Evolutionary conservation across 306 rosid species (phyloP).

Genomic region (Dalbergia cochinchinensis): DNA sequence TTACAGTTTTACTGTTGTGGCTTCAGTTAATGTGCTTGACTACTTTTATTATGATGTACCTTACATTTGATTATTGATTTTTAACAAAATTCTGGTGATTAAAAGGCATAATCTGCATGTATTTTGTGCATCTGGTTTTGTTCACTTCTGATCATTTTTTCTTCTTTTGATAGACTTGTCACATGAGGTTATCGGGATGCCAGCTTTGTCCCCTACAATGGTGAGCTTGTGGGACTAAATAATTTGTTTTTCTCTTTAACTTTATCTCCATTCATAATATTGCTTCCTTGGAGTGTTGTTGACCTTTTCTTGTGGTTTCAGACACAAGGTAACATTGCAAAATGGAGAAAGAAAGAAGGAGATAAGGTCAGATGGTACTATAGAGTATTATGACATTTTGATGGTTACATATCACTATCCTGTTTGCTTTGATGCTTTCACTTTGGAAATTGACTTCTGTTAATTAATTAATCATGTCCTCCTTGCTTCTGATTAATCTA

Average conservation of each 20-base stretch:
- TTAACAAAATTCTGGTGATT: slow-evolving; percentile 9
- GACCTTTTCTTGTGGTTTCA: slow-evolving; percentile 51
- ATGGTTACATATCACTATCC: slow-evolving; percentile 46
- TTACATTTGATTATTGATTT: slow-evolving; percentile 20
- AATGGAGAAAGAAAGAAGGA: slow-evolving; percentile 95
- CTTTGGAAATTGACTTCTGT: slow-evolving; percentile 40
- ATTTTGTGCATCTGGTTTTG: slow-evolving; percentile 9
- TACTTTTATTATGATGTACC: slow-evolving; percentile 30
- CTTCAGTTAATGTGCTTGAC: slow-evolving; percentile 34
- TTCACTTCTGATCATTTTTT: slow-evolving; percentile 30
- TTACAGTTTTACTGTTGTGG: slow-evolving; percentile 36
- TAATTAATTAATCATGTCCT: slow-evolving; percentile 40
- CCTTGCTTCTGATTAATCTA: slow-evolving; percentile 46
- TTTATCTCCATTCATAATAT: slow-evolving; percentile 36
- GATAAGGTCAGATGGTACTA: slow-evolving; percentile 84
- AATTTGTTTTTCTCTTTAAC: slow-evolving; percentile 8
- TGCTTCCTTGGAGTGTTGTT: slow-evolving; percentile 43
- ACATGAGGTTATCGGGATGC: slow-evolving; percentile 79
- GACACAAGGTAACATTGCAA: slow-evolving; percentile 93
- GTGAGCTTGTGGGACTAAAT: slow-evolving; percentile 56
- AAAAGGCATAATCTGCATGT: slow-evolving; percentile 38
- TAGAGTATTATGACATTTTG: slow-evolving; percentile 26
- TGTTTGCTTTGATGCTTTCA: slow-evolving; percentile 42
- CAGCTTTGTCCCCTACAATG: slow-evolving; percentile 98
- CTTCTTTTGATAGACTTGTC: slow-evolving; percentile 65